Evolutionary conservation across 345 rosid species (phyloP).

Genomic region (Cardamine chenopodiifolia): DNA sequence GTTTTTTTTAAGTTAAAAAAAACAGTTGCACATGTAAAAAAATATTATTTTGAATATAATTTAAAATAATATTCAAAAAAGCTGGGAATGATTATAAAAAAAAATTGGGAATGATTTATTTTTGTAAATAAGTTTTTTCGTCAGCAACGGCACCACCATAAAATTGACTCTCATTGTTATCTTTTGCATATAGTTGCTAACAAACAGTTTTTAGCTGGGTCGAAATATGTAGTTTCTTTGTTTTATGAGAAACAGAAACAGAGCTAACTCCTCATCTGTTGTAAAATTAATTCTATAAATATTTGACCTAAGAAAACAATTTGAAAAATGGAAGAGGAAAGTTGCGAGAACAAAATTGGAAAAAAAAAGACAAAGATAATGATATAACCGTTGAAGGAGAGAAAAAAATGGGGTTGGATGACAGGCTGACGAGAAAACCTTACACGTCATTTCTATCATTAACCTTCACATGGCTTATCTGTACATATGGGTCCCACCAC

Average conservation of each 20-base stretch:
- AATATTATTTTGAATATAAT: no score
- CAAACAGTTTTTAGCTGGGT: background rate
- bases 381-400: slow-evolving; percentile 56
- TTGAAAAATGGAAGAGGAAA: background rate
- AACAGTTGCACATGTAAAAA: no score
- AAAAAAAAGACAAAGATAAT: slow-evolving; percentile 21
- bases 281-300: background rate
- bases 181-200: background rate
- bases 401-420: slow-evolving; percentile 43
- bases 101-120: background rate
- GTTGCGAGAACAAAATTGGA: slow-evolving; percentile 19
- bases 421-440: slow-evolving; percentile 55
- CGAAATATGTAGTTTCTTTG: background rate
- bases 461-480: slow-evolving; percentile 65
- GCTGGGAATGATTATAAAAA: no score
- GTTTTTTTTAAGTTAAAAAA: no score
- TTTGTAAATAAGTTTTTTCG: background rate
- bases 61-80: no score
- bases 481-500: slow-evolving; percentile 47
- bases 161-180: background rate
- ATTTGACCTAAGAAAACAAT: background rate
- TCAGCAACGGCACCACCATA: background rate
- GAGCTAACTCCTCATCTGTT: background rate
- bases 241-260: background rate
- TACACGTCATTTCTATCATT: slow-evolving; percentile 49